Base-by-base conservation (phyloP, 139 green algal species). In the Ostreobium quekettii region DNA sequence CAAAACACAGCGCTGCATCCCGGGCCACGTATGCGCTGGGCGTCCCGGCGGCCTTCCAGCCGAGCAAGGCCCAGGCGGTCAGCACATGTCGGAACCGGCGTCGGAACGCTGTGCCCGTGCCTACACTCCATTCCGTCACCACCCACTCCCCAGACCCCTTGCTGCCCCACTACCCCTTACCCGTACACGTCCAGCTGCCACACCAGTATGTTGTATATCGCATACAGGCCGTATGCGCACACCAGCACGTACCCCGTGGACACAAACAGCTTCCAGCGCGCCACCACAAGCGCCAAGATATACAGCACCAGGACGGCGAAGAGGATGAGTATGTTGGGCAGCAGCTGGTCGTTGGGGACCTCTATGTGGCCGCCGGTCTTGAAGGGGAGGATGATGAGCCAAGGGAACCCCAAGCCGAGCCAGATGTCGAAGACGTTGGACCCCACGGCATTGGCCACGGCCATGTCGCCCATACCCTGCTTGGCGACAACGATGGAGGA, bases 381-480 rank as follows among this genome's bases (percentile, higher is more conserved):
- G 36, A 59, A 70, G 22, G 65, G 66, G 29, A 82, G 70, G 29
- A 78, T 36, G 28, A 82, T 53, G 29, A 70, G 26, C 76, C 76
- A 82, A 19, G 76, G 76, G 2, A 75, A 15, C 28, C 76, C 76
- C 7, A 82, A 65, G 58, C 76, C 76, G 7, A 82, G 66, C 72
- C 72, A 78, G 59, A 82, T 78, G 71, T 82, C 76, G 49, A 82
- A 82, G 3, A 82, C 67, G 42, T 82, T 82, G 36, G 26, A 65
- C 3, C 76, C 76, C 49, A 82, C 61, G 2, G 76, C 76, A 46
- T 82, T 82, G 1, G 76, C 76, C 24, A 82, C 71, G 2, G 76
- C 76, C 76, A 82, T 82, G 49, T 82, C 76, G 29, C 76, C 76
- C 47, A 71, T 35, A 24, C 76, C 76, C 29, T 74, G 56, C 60